These are phyloP conservation scores for Penicillium sp. DNA, from an alignment of 2,329 filamentous ascomycete genomes.

Conservation along the genomic window DNA sequence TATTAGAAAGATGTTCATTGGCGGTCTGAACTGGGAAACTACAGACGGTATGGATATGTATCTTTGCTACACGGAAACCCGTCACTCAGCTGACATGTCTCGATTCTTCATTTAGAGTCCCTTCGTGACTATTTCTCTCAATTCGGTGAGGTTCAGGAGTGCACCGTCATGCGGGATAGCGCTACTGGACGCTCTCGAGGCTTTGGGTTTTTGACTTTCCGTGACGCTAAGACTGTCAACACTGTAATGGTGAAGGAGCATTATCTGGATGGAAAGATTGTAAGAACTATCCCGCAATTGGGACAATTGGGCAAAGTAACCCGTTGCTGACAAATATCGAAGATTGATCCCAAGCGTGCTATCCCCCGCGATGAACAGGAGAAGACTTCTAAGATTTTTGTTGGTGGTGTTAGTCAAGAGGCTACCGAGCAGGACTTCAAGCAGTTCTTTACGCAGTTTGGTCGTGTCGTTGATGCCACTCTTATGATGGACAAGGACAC, in stretches of 20 bases:
- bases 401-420: constrained; percentile 95
- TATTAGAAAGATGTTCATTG: constrained; percentile 98
- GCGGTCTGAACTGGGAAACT: constrained; percentile 97
- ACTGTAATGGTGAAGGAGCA: constrained; percentile 99
- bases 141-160: constrained; percentile 95
- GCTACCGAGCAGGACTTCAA: constrained; percentile 95
- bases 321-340: constrained; percentile 24
- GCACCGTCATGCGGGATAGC: constrained; percentile 98
- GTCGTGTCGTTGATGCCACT: constrained; percentile 92
- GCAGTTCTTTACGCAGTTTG: constrained; percentile 95
- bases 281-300: constrained; percentile 50
- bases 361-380: constrained; percentile 98
- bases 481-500: constrained; percentile 99
- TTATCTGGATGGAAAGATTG: constrained; percentile 96
- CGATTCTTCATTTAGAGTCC: constrained; percentile 63
- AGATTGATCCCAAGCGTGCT: constrained; percentile 98
- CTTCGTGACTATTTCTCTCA: constrained; percentile 96
- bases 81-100: not conserved
- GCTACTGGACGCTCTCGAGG: constrained; percentile 89
- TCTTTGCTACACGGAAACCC: not conserved
- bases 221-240: constrained; percentile 95
- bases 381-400: constrained; percentile 97
- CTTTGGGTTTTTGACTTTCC: constrained; percentile 97
- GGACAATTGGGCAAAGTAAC: constrained; percentile 1
- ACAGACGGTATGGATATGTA: constrained; percentile 75